Conservation (phyloP, 2,329 filamentous ascomycete species). For the Cordyceps tenuipes region DNA sequence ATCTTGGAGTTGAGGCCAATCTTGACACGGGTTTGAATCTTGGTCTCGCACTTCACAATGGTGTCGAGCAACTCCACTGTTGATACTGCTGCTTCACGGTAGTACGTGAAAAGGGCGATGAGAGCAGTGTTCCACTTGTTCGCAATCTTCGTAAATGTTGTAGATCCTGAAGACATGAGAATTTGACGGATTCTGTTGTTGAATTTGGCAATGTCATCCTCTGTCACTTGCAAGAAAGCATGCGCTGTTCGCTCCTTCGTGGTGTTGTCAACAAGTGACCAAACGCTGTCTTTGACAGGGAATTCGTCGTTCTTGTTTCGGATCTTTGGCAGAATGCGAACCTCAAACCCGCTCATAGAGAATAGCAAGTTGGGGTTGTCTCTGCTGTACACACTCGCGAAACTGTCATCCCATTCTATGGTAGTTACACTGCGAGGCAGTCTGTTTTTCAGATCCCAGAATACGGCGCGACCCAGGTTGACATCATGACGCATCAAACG, state of each 20-base stretch:
- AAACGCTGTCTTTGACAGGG: constrained; percentile 94
- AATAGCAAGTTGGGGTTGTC: constrained; percentile 97
- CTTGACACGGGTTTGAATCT: constrained; percentile 98
- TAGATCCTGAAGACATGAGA: constrained; percentile 98
- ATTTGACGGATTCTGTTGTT: constrained; percentile 98
- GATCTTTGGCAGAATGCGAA: constrained; percentile 90
- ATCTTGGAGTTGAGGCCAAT: constrained; percentile 99
- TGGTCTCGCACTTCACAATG: constrained; percentile 98
- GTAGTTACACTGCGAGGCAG: constrained; percentile 91
- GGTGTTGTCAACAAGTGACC: constrained; percentile 93
- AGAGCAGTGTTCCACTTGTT: constrained; percentile 99
- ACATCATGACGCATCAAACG: constrained; percentile 97
- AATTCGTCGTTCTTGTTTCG: constrained; percentile 95
- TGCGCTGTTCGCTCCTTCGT: constrained; percentile 96
- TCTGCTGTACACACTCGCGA: constrained; percentile 93
- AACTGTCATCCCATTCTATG: constrained; percentile 98
- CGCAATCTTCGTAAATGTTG: constrained; percentile 98
- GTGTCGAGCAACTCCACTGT: constrained; percentile 91
- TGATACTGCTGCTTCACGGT: constrained; percentile 92
- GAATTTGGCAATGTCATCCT: constrained; percentile 97
- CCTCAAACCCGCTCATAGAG: constrained; percentile 97
- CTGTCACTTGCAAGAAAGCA: constrained; percentile 94
- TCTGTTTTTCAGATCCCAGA: constrained; percentile 98
- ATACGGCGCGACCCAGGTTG: constrained; percentile 91
- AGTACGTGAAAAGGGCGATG: constrained; percentile 97